Conservation (phyloP, 768 basidiomycete genomes). For the Tylopilus subfusipes region DNA sequence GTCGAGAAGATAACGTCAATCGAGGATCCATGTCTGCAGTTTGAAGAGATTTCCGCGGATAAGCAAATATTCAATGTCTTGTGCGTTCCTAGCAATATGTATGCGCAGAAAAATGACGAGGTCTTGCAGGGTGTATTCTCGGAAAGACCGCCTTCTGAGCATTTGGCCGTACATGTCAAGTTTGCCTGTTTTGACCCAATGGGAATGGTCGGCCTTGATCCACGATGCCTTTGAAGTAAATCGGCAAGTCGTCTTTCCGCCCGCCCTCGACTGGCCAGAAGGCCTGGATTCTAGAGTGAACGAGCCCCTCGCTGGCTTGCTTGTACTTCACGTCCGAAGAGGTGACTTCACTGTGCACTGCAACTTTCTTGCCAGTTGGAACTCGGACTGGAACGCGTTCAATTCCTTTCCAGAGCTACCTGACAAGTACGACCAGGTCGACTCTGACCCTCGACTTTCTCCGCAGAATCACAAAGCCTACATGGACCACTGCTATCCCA, state of each 20-base stretch:
- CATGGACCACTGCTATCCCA: constrained; percentile 41
- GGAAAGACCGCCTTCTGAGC: constrained; percentile 28
- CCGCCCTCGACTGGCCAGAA: constrained; percentile 7
- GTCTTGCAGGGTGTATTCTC: constrained; percentile 29
- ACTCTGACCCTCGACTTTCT: constrained; percentile 22
- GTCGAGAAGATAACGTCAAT: constrained; percentile 29
- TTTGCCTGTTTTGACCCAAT: constrained; percentile 33
- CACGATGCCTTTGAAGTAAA: constrained; percentile 25
- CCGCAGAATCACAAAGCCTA: constrained; percentile 27
- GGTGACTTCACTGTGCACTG: constrained; percentile 49
- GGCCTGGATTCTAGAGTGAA: neutral
- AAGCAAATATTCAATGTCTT: constrained; percentile 15
- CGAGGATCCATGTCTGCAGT: constrained; percentile 38
- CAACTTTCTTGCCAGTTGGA: constrained; percentile 31
- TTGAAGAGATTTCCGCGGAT: constrained; percentile 22
- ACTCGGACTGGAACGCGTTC: constrained; percentile 40
- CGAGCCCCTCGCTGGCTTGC: constrained; percentile 31
- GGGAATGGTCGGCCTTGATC: constrained; percentile 36
- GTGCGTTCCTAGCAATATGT: constrained; percentile 6
- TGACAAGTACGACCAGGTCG: constrained; percentile 35
- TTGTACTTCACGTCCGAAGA: constrained; percentile 48
- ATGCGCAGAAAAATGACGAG: neutral
- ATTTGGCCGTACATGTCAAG: constrained; percentile 33
- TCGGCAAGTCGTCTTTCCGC: constrained; percentile 16
- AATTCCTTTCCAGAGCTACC: constrained; percentile 37